A percentile compares a stretch with the other conserved stretches of the same genome.
These are phyloP conservation scores for Taphrina communis DNA, from an alignment of 1,139 yeast genomes.

Conservation along the genomic window DNA sequence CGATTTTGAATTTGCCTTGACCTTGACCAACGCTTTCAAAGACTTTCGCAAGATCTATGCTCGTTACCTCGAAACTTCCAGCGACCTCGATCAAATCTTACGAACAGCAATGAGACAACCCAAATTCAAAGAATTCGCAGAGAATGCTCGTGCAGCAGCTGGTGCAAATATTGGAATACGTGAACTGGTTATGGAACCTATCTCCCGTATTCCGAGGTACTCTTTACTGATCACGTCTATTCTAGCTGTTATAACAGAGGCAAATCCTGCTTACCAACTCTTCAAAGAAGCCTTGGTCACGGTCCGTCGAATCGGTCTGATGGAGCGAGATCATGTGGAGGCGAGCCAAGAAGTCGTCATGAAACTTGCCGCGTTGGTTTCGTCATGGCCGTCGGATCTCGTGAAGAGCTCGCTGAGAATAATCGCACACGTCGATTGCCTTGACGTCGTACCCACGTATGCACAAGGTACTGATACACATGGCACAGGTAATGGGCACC, in stretches of 20 bases:
- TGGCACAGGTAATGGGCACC: slow-evolving; percentile 10
- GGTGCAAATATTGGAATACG: slow-evolving; percentile 39
- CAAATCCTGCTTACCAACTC: slow-evolving; percentile 37
- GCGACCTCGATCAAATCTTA: slow-evolving; percentile 33
- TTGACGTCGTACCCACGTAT: slow-evolving; percentile 28
- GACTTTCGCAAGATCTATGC: slow-evolving; percentile 38
- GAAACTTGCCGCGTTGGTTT: slow-evolving; percentile 36
- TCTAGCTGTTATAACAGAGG: slow-evolving; percentile 18
- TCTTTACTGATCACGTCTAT: slow-evolving; percentile 38
- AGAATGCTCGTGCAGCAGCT: slow-evolving; percentile 19
- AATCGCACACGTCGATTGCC: slow-evolving; percentile 34
- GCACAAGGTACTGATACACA: background rate
- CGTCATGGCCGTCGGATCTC: slow-evolving; percentile 42
- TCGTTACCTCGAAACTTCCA: slow-evolving; percentile 39
- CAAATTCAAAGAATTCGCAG: slow-evolving; percentile 34
- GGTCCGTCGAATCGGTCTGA: slow-evolving; percentile 35
- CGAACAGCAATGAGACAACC: slow-evolving; percentile 29
- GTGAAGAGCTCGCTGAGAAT: slow-evolving; percentile 32
- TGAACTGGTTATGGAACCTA: slow-evolving; percentile 42
- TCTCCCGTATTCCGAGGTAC: slow-evolving; percentile 41
- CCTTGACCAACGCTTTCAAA: slow-evolving; percentile 29
- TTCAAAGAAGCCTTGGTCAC: slow-evolving; percentile 37
- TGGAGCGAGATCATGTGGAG: slow-evolving; percentile 35
- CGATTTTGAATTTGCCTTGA: slow-evolving; percentile 31
- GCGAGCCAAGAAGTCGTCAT: slow-evolving; percentile 34